phyloP scores from a whole-genome alignment of 202 grass and related monocot species.

The Zizania palustris region DNA sequence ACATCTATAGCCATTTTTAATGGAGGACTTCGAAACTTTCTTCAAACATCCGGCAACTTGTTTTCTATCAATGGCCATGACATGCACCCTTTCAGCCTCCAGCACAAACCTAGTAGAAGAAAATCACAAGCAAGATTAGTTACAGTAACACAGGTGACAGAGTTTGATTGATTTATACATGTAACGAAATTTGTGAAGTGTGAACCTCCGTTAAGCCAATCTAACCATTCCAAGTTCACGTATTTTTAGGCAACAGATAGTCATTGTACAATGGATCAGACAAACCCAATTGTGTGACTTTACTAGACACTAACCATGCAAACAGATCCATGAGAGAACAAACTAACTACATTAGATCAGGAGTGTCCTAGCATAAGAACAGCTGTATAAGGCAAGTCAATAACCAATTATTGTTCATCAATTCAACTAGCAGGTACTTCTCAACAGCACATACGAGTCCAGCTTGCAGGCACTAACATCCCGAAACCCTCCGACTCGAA shows the following conservation, averaged over 20 bases:
- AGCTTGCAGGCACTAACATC: not conserved
- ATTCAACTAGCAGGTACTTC: slow-evolving; percentile 4
- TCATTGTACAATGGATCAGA: not conserved
- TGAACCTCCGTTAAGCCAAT: not conserved
- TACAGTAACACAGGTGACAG: slow-evolving; percentile 9
- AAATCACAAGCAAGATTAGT: slow-evolving; percentile 17
- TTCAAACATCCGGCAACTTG: slow-evolving; percentile 56
- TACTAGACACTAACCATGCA: not conserved
- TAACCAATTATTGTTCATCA: not conserved
- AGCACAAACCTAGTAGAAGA: slow-evolving; percentile 51
- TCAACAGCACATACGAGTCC: not conserved
- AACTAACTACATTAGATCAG: slow-evolving; percentile 12
- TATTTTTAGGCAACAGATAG: not conserved
- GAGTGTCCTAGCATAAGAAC: slow-evolving; percentile 6
- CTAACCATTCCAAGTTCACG: not conserved
- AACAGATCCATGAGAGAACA: slow-evolving; percentile 6
- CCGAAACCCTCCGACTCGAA: not conserved
- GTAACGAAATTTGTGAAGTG: not conserved
- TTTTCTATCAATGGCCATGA: slow-evolving; percentile 62
- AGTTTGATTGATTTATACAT: not conserved
- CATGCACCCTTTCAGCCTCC: slow-evolving; percentile 39
- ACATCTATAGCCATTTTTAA: slow-evolving; percentile 63
- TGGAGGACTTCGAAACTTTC: slow-evolving; percentile 60
- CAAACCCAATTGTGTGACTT: not conserved
- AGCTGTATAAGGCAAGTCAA: not conserved